Conservation (phyloP, 2,329 filamentous ascomycete species). For the Cytospora piceae region DNA sequence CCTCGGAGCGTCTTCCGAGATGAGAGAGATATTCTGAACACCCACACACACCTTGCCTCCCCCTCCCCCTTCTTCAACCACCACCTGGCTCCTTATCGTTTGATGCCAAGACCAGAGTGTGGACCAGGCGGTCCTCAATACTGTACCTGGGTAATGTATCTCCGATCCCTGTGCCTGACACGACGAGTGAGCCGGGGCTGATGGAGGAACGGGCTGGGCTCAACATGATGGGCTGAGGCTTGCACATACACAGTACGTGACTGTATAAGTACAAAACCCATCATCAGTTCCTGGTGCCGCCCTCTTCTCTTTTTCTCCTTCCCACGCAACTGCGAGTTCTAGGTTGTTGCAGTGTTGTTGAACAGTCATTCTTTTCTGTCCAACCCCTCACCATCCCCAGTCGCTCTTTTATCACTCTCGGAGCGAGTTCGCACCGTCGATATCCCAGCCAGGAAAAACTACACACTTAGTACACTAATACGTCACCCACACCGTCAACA, state of each 20-base stretch:
- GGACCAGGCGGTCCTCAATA: constrained; percentile 13
- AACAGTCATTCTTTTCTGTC: neutral
- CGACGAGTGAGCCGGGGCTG: neutral
- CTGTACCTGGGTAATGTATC: neutral
- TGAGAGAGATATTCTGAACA: neutral
- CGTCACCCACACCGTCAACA: neutral
- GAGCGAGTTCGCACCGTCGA: constrained; percentile 4
- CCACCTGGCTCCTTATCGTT: neutral
- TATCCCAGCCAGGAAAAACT: neutral
- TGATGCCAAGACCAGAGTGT: constrained; percentile 10
- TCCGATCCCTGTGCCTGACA: constrained; percentile 11
- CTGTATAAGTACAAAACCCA: constrained; percentile 6
- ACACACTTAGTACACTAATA: neutral
- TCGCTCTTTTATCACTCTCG: neutral
- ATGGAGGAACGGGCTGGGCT: neutral
- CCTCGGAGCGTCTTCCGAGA: neutral
- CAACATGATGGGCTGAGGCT: neutral
- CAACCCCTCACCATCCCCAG: neutral
- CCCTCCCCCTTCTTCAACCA: neutral
- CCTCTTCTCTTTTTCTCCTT: neutral
- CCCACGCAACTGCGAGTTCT: neutral
- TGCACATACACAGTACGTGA: neutral
- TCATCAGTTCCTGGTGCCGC: neutral
- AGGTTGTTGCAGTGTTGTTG: neutral
- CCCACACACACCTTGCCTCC: too few species aligned